These are phyloP conservation scores for Globisporangium solare DNA, from an alignment of 352 stramenopile species.

Conservation along the genomic window DNA sequence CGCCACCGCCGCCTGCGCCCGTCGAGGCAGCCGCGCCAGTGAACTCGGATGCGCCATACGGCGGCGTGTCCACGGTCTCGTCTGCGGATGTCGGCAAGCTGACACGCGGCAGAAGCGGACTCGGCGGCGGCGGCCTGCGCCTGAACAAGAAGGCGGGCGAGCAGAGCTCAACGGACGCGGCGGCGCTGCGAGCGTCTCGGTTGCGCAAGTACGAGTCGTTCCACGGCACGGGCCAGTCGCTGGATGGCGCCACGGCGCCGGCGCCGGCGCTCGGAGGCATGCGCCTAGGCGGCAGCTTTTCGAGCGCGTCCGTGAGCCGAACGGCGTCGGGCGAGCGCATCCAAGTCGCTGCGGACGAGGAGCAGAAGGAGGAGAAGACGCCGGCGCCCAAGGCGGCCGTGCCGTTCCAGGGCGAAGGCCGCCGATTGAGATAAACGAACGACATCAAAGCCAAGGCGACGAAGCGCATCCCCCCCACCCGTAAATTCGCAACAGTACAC, in stretches of 20 bases:
- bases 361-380: slow-evolving; percentile 35
- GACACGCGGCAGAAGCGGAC: slow-evolving; percentile 1
- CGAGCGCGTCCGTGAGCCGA: slow-evolving; percentile 5
- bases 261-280: slow-evolving; percentile 10
- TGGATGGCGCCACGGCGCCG: slow-evolving; percentile 42
- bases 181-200: slow-evolving; percentile 60
- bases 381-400: slow-evolving; percentile 23
- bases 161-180: slow-evolving; percentile 51
- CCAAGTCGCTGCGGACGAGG: slow-evolving; percentile 14
- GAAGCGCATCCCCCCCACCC: too few relatives aligned
- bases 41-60: slow-evolving; percentile 54
- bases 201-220: slow-evolving; percentile 83
- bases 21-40: slow-evolving; percentile 17
- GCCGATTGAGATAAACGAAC: slow-evolving; percentile 43
- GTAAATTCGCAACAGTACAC: too few relatives aligned
- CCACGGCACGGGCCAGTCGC: slow-evolving; percentile 71
- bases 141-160: slow-evolving; percentile 63
- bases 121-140: slow-evolving; percentile 50
- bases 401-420: slow-evolving; percentile 68
- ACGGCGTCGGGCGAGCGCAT: slow-evolving; percentile 4
- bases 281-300: slow-evolving; percentile 20
- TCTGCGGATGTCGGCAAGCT: slow-evolving; percentile 7
- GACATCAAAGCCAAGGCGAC: too few relatives aligned
- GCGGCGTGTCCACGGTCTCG: slow-evolving; percentile 29
- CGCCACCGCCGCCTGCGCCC: slow-evolving; percentile 46